Conservation (phyloP, 164 flowering plant genomes). For the Chimonanthus praecox region DNA sequence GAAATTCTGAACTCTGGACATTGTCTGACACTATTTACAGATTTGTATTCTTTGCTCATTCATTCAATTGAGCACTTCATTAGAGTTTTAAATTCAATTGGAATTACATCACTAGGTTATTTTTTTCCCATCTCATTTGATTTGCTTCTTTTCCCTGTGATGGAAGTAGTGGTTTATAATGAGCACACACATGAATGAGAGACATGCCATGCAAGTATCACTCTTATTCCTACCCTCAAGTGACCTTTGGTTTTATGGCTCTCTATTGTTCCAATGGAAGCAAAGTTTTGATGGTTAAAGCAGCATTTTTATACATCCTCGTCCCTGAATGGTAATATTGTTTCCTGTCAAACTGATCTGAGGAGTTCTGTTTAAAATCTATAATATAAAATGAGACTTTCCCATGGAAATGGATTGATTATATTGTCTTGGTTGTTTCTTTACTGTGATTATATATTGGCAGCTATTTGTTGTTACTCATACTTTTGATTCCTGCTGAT, state of each 20-base stretch:
- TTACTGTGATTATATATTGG: neutral
- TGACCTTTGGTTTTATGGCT: neutral
- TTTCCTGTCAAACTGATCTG: no score
- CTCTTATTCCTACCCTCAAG: neutral
- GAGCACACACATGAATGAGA: neutral
- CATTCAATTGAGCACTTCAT: neutral
- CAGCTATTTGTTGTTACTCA: neutral
- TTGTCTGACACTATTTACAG: neutral
- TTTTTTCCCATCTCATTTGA: neutral
- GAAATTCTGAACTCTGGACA: neutral
- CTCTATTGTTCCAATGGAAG: neutral
- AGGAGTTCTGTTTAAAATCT: no score
- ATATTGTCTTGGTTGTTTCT: neutral
- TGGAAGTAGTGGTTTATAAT: neutral
- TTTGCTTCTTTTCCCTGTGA: neutral
- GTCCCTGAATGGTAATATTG: no score
- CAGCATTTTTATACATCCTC: no score
- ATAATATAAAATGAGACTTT: no score
- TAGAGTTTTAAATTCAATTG: neutral
- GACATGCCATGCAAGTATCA: neutral
- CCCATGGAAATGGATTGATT: no score
- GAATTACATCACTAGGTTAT: neutral
- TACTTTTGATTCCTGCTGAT: neutral
- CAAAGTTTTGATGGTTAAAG: no score
- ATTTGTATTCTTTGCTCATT: neutral